Evolutionary conservation across 2,329 filamentous ascomycete species (phyloP).

Genomic region (Dactylellina parvicollis): DNA sequence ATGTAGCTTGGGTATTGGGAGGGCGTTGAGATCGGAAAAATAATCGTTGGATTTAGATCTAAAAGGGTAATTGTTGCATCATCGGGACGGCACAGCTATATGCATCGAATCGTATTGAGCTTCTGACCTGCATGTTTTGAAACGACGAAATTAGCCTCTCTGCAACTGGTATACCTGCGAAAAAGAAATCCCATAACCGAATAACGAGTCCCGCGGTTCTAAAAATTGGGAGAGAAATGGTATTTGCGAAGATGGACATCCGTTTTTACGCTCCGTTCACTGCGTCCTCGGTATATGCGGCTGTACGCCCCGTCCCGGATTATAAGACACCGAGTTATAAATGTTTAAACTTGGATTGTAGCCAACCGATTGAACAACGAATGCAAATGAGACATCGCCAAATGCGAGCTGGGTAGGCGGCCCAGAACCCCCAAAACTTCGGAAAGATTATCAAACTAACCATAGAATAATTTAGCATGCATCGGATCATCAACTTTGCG

Average conservation of each 20-base stretch:
- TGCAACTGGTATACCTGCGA: neutral
- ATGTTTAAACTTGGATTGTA: neutral
- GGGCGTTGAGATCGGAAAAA: conserved; percentile 21
- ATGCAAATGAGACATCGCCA: neutral
- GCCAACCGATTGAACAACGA: neutral
- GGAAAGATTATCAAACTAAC: neutral
- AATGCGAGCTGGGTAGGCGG: conserved; percentile 26
- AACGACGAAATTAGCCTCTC: conserved; percentile 48
- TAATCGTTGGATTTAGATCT: conserved; percentile 19
- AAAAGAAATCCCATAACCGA: neutral
- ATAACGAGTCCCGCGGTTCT: neutral
- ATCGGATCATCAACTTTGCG: neutral
- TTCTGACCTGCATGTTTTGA: conserved; percentile 46
- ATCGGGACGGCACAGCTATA: conserved; percentile 28
- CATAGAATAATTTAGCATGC: neutral
- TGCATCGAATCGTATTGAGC: conserved; percentile 35
- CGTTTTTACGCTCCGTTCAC: too few species aligned
- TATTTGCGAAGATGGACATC: neutral
- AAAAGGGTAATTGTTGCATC: conserved; percentile 36
- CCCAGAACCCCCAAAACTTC: conserved; percentile 22
- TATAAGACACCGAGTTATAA: conserved; percentile 11
- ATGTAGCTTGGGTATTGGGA: neutral
- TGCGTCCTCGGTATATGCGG: conserved; percentile 3
- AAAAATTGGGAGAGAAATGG: neutral
- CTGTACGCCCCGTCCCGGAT: conserved; percentile 1